Evolutionary conservation across 1,139 yeast genomes (phyloP).

Genomic region (Hemisphaericaspora xylanilytica): DNA sequence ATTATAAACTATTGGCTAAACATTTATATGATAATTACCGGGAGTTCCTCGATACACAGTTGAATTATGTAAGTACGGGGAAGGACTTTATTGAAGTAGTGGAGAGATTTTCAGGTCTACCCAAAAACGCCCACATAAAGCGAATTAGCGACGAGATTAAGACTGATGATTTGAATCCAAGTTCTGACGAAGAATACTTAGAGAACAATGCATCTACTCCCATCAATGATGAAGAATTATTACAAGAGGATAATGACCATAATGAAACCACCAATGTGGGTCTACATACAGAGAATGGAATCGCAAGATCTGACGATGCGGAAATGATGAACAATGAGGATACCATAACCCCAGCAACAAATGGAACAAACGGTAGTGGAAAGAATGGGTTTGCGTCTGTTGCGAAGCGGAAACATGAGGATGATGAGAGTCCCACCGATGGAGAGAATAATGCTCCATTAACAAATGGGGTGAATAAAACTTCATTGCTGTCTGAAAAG

Average conservation of each 20-base stretch:
- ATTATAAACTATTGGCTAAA: conserved; percentile 46
- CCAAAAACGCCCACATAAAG: conserved; percentile 13
- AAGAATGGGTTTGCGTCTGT: too few relatives aligned
- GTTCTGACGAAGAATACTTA: conserved; percentile 25
- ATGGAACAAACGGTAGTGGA: too few relatives aligned
- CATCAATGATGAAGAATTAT: conserved; percentile 18
- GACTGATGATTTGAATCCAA: conserved; percentile 23
- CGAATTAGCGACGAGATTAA: conserved; percentile 13
- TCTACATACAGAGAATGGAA: conserved; percentile 7
- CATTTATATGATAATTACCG: conserved; percentile 47
- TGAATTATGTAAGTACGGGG: conserved; percentile 32
- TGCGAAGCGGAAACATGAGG: conserved; percentile 18
- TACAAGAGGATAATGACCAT: conserved; percentile 14
- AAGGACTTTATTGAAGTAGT: conserved; percentile 30
- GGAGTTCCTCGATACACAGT: conserved; percentile 15
- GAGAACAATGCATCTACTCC: conserved; percentile 30
- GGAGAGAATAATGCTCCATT: conserved; percentile 10
- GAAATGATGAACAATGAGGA: too few relatives aligned
- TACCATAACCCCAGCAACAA: too few relatives aligned
- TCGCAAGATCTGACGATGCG: too few relatives aligned
- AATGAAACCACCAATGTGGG: conserved; percentile 1
- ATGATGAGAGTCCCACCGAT: conserved; percentile 2
- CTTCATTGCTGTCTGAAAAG: neutral
- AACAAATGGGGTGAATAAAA: neutral
- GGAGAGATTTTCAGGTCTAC: conserved; percentile 18